Conservation (phyloP, 1,139 yeast species). For the Taphrina confusa region DNA sequence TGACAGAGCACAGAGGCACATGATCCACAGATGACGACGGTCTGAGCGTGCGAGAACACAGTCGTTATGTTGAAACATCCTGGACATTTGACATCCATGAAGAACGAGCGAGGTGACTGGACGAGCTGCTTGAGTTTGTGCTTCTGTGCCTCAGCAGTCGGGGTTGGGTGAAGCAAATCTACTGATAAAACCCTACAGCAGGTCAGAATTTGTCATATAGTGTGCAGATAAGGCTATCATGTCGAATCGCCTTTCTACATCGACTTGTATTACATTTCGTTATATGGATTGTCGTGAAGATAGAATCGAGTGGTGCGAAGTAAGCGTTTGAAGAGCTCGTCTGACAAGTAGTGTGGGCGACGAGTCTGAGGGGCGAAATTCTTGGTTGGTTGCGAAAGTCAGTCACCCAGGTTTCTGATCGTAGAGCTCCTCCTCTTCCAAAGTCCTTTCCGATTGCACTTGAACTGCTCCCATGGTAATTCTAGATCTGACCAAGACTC, state of each 20-base stretch:
- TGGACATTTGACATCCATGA: slow-evolving; percentile 69
- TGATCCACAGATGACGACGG: slow-evolving; percentile 98
- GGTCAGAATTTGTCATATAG: neutral
- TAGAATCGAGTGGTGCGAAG: no score
- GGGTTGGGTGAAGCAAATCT: slow-evolving; percentile 74
- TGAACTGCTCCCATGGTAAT: no score
- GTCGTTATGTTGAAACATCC: slow-evolving; percentile 99
- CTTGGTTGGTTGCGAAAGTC: slow-evolving; percentile 23
- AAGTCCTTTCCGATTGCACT: no score
- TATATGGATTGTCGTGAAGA: no score
- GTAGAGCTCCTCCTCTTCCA: neutral
- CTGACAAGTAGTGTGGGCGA: no score
- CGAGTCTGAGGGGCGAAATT: slow-evolving; percentile 12
- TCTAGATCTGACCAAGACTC: no score
- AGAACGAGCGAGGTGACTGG: slow-evolving; percentile 96
- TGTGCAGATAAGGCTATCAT: neutral
- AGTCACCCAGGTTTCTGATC: slow-evolving; percentile 12
- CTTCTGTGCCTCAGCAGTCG: slow-evolving; percentile 93
- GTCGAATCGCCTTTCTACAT: neutral
- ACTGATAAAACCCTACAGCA: slow-evolving; percentile 33
- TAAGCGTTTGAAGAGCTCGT: no score
- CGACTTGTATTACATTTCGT: neutral
- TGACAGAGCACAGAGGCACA: slow-evolving; percentile 98
- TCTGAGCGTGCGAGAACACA: slow-evolving; percentile 99
- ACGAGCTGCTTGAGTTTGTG: slow-evolving; percentile 98